Percentiles rank a stretch among this genome's conserved stretches.
Evolutionary conservation across 495 filamentous ascomycete genomes (phyloP).

Genomic region (Corynascus novoguineensis): DNA sequence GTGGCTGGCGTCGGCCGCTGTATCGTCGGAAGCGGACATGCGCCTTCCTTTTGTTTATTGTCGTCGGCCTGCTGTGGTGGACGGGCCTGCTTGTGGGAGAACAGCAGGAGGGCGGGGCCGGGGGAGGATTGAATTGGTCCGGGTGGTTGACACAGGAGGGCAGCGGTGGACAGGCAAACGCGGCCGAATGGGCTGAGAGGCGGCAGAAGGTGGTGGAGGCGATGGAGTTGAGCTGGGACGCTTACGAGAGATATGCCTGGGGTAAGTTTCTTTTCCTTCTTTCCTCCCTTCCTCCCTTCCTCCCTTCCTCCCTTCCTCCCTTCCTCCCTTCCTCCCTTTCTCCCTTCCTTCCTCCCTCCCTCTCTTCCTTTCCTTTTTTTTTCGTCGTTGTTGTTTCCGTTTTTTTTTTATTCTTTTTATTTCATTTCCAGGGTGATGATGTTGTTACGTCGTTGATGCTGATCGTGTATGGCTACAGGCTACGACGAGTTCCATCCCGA

Average conservation of each 20-base stretch:
- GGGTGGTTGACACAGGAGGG: slow-evolving; percentile 35
- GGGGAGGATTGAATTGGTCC: slow-evolving; percentile 34
- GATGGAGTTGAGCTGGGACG: slow-evolving; percentile 84
- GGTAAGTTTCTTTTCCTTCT: slow-evolving; percentile 50
- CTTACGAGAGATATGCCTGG: slow-evolving; percentile 91
- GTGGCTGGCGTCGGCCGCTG: slow-evolving; percentile 31
- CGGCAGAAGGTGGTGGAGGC: slow-evolving; percentile 83
- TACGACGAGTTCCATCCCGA: slow-evolving; percentile 81
- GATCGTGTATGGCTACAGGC: slow-evolving; percentile 47
- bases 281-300: too few relatives aligned
- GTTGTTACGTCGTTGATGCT: slow-evolving; percentile 1
- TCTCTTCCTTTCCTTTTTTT: too few relatives aligned
- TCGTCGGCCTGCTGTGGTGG: slow-evolving; percentile 53
- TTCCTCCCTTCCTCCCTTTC: too few relatives aligned
- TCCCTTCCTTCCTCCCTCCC: too few relatives aligned
- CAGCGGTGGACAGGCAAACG: slow-evolving; percentile 25
- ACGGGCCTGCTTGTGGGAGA: slow-evolving; percentile 47
- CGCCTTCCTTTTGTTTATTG: slow-evolving; percentile 43
- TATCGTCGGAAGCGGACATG: slow-evolving; percentile 52
- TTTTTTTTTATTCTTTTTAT: background rate
- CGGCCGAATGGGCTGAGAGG: slow-evolving; percentile 67
- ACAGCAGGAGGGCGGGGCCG: slow-evolving; percentile 27
- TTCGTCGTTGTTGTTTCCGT: background rate
- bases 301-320: too few relatives aligned
- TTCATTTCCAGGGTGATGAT: background rate